phyloP scores from a whole-genome alignment of 352 stramenopile genomes.

The Globisporangium apiculatum region DNA sequence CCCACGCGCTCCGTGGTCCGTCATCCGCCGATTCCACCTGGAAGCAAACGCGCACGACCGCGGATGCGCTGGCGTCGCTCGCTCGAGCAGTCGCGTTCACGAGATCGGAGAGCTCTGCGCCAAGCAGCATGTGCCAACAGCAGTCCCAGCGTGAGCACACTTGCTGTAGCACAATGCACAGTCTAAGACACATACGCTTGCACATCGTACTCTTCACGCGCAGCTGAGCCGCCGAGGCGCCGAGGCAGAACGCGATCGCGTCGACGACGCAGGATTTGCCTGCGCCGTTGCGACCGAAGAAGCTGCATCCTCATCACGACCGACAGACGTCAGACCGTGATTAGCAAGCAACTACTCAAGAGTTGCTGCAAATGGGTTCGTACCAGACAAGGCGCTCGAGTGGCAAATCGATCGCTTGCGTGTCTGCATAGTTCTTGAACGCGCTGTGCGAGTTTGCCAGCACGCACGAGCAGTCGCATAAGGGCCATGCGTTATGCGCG shows the following conservation, averaged over 20 bases:
- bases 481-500: too few species aligned
- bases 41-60: neutral
- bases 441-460: neutral
- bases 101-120: neutral
- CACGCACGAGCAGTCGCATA: too few species aligned
- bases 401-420: neutral
- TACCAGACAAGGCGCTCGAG: constrained; percentile 1
- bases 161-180: neutral
- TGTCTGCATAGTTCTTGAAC: constrained; percentile 4
- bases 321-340: too few species aligned
- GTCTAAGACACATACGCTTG: neutral
- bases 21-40: neutral
- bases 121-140: neutral
- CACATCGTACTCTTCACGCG: constrained; percentile 3
- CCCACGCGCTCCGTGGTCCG: neutral
- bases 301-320: neutral
- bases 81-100: neutral
- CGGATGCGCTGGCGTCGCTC: neutral
- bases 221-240: constrained; percentile 2
- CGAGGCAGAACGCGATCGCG: constrained; percentile 7
- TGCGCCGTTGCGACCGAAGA: constrained; percentile 5
- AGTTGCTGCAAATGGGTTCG: too few species aligned
- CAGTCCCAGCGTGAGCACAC: neutral
- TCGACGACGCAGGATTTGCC: constrained; percentile 10
- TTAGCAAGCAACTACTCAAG: too few species aligned